These are phyloP conservation scores for Trichoderma asperelloides DNA, from an alignment of 495 filamentous ascomycete species.

Conservation along the genomic window DNA sequence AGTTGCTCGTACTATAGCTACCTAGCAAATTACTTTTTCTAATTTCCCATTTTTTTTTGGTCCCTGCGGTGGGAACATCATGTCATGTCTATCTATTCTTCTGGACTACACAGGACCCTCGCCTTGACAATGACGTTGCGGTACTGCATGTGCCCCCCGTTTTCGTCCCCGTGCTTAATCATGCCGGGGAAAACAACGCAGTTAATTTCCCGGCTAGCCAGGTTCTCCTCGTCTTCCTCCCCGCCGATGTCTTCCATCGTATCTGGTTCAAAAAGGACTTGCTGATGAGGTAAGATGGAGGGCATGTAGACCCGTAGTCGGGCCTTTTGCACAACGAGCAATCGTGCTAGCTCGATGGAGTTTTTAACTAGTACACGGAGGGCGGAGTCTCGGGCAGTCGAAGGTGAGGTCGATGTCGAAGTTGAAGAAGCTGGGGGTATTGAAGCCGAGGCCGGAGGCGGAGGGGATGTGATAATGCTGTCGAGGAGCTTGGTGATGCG, in stretches of 20 bases:
- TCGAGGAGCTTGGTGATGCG: constrained; percentile 32
- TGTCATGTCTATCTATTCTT: constrained; percentile 15
- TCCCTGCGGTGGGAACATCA: neutral
- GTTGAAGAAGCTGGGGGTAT: constrained; percentile 18
- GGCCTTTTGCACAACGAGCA: constrained; percentile 45
- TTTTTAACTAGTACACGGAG: constrained; percentile 34
- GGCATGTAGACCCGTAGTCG: constrained; percentile 43
- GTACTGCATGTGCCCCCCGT: constrained; percentile 41
- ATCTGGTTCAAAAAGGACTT: constrained; percentile 36
- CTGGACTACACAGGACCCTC: constrained; percentile 42
- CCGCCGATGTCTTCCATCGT: constrained; percentile 51
- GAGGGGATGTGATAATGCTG: constrained; percentile 22
- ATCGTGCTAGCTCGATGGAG: constrained; percentile 40
- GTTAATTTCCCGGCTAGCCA: constrained; percentile 33
- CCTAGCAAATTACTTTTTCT: neutral
- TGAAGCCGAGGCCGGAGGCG: neutral
- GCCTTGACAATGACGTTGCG: constrained; percentile 47
- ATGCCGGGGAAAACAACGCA: constrained; percentile 46
- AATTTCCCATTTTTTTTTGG: neutral
- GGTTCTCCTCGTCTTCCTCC: constrained; percentile 39
- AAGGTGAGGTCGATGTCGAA: constrained; percentile 14
- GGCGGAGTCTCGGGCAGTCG: constrained; percentile 36
- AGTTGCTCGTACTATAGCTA: no score
- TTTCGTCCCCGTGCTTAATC: constrained; percentile 47
- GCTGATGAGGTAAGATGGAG: constrained; percentile 37